A percentile compares a stretch with the other conserved stretches of the same genome.
These are phyloP conservation scores for Candida andamanensis DNA, from an alignment of 805 yeast species.

Conservation along the genomic window DNA sequence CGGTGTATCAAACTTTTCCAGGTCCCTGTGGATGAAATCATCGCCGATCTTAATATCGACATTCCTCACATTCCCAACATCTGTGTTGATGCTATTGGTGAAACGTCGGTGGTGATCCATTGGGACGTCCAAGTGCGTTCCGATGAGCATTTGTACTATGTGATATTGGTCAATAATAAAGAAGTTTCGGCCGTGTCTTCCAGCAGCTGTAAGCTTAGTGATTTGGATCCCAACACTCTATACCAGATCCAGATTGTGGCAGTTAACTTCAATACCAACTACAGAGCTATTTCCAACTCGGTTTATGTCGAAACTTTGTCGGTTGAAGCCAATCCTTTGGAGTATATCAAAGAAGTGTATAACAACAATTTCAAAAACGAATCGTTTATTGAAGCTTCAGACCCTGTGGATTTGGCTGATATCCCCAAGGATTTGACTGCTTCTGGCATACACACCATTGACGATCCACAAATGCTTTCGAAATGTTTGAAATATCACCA, in stretches of 20 bases:
- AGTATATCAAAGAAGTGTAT: not conserved
- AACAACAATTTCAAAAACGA: not conserved
- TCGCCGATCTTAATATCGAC: conserved; percentile 43
- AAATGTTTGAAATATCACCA: conserved; percentile 23
- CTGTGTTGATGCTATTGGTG: conserved; percentile 50
- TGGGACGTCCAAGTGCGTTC: conserved; percentile 43
- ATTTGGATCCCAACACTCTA: conserved; percentile 19
- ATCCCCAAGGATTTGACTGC: conserved; percentile 2
- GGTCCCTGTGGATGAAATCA: conserved; percentile 42
- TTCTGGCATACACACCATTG: conserved; percentile 13
- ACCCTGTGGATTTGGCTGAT: not conserved
- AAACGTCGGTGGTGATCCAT: conserved; percentile 43
- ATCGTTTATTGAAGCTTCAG: too few species aligned
- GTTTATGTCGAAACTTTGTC: conserved; percentile 27
- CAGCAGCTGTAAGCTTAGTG: conserved; percentile 30
- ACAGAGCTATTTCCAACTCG: conserved; percentile 27
- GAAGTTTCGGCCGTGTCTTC: conserved; percentile 34
- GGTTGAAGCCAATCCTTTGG: not conserved
- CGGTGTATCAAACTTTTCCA: conserved; percentile 31
- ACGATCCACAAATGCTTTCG: conserved; percentile 16
- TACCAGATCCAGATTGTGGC: conserved; percentile 36
- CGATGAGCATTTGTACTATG: conserved; percentile 29
- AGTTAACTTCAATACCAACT: conserved; percentile 30
- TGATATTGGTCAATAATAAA: conserved; percentile 28
- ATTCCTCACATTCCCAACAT: conserved; percentile 54